phyloP scores from a whole-genome alignment of 2,329 filamentous ascomycete genomes.

The Tolypocladium guangdongense region DNA sequence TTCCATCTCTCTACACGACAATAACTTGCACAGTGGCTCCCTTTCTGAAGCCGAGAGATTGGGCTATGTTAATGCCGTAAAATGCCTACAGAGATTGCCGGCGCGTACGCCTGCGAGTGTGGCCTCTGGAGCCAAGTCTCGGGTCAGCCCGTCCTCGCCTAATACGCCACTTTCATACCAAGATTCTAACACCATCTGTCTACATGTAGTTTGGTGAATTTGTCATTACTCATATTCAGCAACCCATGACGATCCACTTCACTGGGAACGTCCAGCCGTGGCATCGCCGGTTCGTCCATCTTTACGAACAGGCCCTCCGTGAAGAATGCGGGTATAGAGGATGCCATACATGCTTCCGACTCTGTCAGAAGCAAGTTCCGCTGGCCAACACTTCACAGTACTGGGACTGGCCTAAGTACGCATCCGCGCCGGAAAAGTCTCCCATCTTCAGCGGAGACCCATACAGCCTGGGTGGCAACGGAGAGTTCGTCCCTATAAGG shows the following conservation, averaged over 20 bases:
- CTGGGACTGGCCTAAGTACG: constrained; percentile 38
- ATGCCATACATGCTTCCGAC: background rate
- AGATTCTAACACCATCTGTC: too few relatives aligned
- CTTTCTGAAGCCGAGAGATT: constrained; percentile 21
- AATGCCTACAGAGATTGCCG: constrained; percentile 25
- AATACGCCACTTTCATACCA: too few relatives aligned
- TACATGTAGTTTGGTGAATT: constrained; percentile 31
- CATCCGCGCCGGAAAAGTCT: constrained; percentile 30
- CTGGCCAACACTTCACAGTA: constrained; percentile 25
- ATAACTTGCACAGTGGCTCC: constrained; percentile 10
- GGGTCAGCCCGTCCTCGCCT: too few relatives aligned
- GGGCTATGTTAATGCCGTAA: constrained; percentile 28
- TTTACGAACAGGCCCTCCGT: constrained; percentile 10
- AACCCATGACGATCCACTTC: constrained; percentile 24
- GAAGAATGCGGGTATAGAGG: constrained; percentile 26
- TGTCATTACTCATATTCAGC: constrained; percentile 26
- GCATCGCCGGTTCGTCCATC: constrained; percentile 24
- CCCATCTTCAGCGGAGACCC: constrained; percentile 41
- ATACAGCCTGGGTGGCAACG: constrained; percentile 34
- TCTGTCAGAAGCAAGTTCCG: background rate
- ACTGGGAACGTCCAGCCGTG: constrained; percentile 15
- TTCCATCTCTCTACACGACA: constrained; percentile 5
- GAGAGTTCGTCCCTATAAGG: constrained; percentile 20
- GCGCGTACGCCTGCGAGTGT: constrained; percentile 16
- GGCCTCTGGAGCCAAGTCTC: constrained; percentile 25